Evolutionary conservation across 306 rosid species (phyloP).

Genomic region (Arachis stenosperma): DNA sequence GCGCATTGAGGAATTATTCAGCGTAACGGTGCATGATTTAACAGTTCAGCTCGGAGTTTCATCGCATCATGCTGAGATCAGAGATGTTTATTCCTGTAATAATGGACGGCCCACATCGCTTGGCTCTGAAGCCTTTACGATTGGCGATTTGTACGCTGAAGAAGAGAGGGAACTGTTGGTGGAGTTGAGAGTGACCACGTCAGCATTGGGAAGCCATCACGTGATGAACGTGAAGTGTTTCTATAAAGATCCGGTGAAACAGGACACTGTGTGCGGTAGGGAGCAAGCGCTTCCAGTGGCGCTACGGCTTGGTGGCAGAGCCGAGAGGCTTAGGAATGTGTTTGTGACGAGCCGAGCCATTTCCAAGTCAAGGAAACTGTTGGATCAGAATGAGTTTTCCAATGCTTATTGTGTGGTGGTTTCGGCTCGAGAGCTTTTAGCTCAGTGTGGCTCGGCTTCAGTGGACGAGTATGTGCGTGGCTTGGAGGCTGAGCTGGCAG

Average conservation of each 20-base stretch:
- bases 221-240: conserved; percentile 54
- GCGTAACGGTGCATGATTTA: conserved; percentile 58
- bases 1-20: conserved; percentile 37
- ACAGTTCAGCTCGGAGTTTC: conserved; percentile 57
- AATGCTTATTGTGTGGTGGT: conserved; percentile 55
- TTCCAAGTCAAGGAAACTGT: conserved; percentile 56
- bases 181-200: conserved; percentile 52
- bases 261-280: conserved; percentile 47
- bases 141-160: conserved; percentile 67
- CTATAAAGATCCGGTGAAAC: conserved; percentile 48
- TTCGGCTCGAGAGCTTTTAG: conserved; percentile 52
- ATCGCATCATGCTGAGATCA: conserved; percentile 44
- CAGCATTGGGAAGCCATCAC: conserved; percentile 43
- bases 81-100: conserved; percentile 51
- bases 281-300: conserved; percentile 50
- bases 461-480: conserved; percentile 47
- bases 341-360: conserved; percentile 60
- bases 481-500: conserved; percentile 62
- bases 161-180: conserved; percentile 64
- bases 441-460: conserved; percentile 41
- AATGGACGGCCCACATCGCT: conserved; percentile 48
- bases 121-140: conserved; percentile 45
- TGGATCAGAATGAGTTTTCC: conserved; percentile 41
- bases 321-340: conserved; percentile 47
- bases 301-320: conserved; percentile 32